Base-by-base conservation (phyloP, 768 basidiomycete genomes). In the Termitomyces sp. region DNA sequence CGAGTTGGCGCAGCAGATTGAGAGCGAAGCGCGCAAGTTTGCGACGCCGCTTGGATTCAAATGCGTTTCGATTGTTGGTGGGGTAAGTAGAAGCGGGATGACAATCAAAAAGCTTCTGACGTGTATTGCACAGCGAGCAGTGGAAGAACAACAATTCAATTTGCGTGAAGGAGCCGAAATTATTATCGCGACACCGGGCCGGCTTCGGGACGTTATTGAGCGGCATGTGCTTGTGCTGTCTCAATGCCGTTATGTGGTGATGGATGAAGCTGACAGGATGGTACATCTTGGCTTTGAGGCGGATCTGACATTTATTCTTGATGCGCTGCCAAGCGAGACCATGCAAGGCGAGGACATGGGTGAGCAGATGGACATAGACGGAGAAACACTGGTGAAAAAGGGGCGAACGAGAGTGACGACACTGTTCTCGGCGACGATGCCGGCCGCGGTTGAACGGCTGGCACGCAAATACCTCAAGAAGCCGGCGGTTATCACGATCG, bases 261-360 rank as follows among this genome's bases (percentile, higher is more conserved):
- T 99, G 97, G 97, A 99, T 70, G 97, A 99, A 78, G 97, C 97
- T 16, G 97, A 99, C 70, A 84, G 97, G 51, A 98, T 99, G 97
- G 95, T 99, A 59, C 87, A 95, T 66, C 85, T 98, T 30, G 97
- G 97, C 16, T 99, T 99, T 68, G 97, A 99, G 71, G 83, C 81
- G 16, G 95, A 97, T 68, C 74, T 99, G 45, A 93, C 89, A 25
- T 97, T 92, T 70, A 98, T 99, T 64, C 75, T 99, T 59, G 96
- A 98, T 72, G 83, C 92, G 56, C 79, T 98, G 58, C 97, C 96
- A 14, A 78, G 82, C 3, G 91, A 91, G 56, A 83, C 90, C 47
- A 86, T 97, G 82, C 85, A 89, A 63, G 94, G 94, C 5, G 94
- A 94, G 61, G 89, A 89, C 58, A 70, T 75, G 54, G 82, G 83